Base-by-base conservation (phyloP, 2,329 filamentous ascomycete species). In the Aspergillus versicolor region DNA sequence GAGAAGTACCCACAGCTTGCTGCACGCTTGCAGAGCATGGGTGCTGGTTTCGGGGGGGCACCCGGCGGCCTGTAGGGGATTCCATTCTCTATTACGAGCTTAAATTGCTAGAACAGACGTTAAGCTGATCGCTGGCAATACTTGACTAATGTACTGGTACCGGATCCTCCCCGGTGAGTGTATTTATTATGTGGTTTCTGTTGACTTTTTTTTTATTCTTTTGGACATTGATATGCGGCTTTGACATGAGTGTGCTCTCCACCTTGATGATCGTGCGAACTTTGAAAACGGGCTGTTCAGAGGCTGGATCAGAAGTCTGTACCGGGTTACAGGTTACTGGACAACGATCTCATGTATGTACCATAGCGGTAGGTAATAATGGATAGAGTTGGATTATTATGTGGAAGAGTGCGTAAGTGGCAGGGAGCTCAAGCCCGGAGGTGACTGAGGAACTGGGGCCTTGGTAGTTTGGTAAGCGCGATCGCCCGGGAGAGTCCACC, bases 1-100 rank as follows among this genome's bases (percentile, higher is more conserved):
- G 88, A 92, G 77, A 91, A 91, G 77, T 93, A 93, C 72, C 90
- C 90, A 41, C 86, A 91, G 74, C 82, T 94, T 52, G 88, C 89
- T 13, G 85, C 83, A 58, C 88, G 89, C 73, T 81, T 93, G 63
- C 82, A 86, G 63, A 81, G 81, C 53, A 87, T 87, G 79, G 75
- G 78, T 30, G 74, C 73, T 37, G 71, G 71, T 48, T 66, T 73
- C 58, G 74, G 73, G 24, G 69, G 67, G 21, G 27, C 27, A 8
- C 67, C 72, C 42, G 66, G 70, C 34, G 64, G 64, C 58, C 61
- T 75, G 68, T 74, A 69, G 71, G 68, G 55, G 49, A 30, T 11
- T 30, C 52, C 56, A 42, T 30, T 45, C n/a, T 49, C 46, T 27
- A 13, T 46, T 43, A 45, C 19, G 12, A 41, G 48, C 32, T 37